Base-by-base conservation (phyloP, 2,329 filamentous ascomycete species). In the Stemphylium lycopersici region DNA sequence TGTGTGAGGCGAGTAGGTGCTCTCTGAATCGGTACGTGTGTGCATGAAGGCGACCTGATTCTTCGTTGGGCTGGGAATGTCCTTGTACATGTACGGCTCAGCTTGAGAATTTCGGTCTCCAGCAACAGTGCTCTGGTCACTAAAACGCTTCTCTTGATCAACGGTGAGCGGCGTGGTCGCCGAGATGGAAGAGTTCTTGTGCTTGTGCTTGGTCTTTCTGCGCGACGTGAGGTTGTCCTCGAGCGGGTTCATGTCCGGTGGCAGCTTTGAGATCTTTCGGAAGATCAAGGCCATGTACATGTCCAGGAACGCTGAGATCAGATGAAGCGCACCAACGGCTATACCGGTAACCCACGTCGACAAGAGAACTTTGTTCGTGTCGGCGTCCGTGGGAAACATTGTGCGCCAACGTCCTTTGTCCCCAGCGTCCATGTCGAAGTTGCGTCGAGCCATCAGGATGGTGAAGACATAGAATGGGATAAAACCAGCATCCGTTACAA, bases 201-300 rank as follows among this genome's bases (percentile, higher is more conserved):
- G 86, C 80, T 92, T 93, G 77, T 96, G 91, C 65, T 79, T 75
- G 62, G 74, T 69, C 77, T 81, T 52, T 76, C 79, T 66, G 20
- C 88, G 85, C 10, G 90, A 87, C 1, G 92, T 97, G 53, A 96
- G 79, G 67, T 93, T 88, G 62, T 90, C 86, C 72, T 97, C 93
- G 12, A 98, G 81, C 1, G 93, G 93, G 72, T 98, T 98, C 90
- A 96, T 91, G 69, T 98, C 93, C 0, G 93, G 93, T 5, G 93
- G 93, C 72, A 97, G 83, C 16, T 83, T 80, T 4, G 87, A 82
- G 66, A 98, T 97, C 69, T 90, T 89, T 36, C 88, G 85, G 84
- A 97, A 98, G 63, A 89, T 84, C 47, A 90, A 72, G 13, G 87
- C 86, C 22, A 98, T 81, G 77, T 89, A 97, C 29, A 90, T 71